Conservation (phyloP, 768 basidiomycete species). For the Pilatotrama ljubarskyi region DNA sequence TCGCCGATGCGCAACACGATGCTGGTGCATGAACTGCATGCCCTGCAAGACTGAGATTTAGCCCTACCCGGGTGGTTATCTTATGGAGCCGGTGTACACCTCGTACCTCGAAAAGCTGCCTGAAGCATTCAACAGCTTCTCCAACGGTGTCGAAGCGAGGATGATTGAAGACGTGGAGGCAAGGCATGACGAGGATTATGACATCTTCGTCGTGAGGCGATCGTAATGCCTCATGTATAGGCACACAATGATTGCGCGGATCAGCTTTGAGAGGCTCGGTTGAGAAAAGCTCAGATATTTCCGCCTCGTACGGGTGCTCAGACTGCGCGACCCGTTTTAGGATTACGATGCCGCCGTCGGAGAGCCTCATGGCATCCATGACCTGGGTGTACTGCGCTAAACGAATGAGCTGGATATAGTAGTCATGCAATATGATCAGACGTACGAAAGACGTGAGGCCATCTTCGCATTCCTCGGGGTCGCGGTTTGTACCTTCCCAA, state of each 20-base stretch:
- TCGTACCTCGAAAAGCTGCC: conserved; percentile 37
- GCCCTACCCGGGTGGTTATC: too few species aligned
- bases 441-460: not conserved
- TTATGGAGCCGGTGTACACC: too few species aligned
- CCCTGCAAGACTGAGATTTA: conserved; percentile 27
- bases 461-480: not conserved
- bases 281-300: conserved; percentile 4
- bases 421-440: not conserved
- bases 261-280: conserved; percentile 4
- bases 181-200: conserved; percentile 37
- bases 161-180: conserved; percentile 28
- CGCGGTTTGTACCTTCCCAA: conserved; percentile 9
- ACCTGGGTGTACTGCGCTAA: not conserved
- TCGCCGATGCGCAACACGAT: conserved; percentile 41
- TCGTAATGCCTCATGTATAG: conserved; percentile 11
- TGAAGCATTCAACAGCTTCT: conserved; percentile 36
- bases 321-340: not conserved
- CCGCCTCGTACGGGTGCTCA: conserved; percentile 3
- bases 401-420: too few species aligned
- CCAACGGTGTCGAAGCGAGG: conserved; percentile 38
- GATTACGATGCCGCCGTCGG: not conserved
- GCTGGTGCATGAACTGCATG: conserved; percentile 39
- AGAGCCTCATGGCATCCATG: conserved; percentile 3
- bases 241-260: conserved; percentile 20
- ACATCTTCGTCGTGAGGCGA: conserved; percentile 8